These are phyloP conservation scores for Colletotrichum kahawae DNA, from an alignment of 2,329 filamentous ascomycete genomes.

Conservation along the genomic window DNA sequence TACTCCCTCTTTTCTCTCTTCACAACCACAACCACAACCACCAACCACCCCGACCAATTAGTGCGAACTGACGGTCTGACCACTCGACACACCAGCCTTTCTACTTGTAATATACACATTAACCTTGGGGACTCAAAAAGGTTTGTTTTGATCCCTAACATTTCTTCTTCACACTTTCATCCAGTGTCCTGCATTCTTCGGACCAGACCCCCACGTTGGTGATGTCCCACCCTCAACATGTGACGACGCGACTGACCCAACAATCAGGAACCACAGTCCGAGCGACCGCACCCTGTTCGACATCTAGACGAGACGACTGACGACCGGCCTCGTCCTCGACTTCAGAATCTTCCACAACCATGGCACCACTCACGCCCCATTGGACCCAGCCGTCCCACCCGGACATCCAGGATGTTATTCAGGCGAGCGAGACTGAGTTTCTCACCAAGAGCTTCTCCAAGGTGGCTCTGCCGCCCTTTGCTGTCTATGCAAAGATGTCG, in stretches of 20 bases:
- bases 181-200: not conserved
- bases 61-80: not conserved
- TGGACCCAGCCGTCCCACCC: constrained; percentile 68
- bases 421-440: constrained; percentile 56
- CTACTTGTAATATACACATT: not conserved
- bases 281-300: not conserved
- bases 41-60: not conserved
- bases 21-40: not conserved
- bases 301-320: constrained; percentile 1
- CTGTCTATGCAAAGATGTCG: constrained; percentile 68
- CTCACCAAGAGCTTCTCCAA: constrained; percentile 65
- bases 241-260: constrained; percentile 8
- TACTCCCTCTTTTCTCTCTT: not conserved
- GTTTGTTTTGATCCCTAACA: not conserved
- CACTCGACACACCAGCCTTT: not conserved
- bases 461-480: constrained; percentile 63
- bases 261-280: not conserved
- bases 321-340: not conserved
- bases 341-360: constrained; percentile 30
- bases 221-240: not conserved
- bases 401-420: constrained; percentile 59
- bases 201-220: constrained; percentile 1
- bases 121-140: not conserved
- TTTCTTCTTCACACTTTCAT: not conserved
- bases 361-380: constrained; percentile 62